Base-by-base conservation (phyloP, 768 basidiomycete genomes). In the Amanita pallidorosea region DNA sequence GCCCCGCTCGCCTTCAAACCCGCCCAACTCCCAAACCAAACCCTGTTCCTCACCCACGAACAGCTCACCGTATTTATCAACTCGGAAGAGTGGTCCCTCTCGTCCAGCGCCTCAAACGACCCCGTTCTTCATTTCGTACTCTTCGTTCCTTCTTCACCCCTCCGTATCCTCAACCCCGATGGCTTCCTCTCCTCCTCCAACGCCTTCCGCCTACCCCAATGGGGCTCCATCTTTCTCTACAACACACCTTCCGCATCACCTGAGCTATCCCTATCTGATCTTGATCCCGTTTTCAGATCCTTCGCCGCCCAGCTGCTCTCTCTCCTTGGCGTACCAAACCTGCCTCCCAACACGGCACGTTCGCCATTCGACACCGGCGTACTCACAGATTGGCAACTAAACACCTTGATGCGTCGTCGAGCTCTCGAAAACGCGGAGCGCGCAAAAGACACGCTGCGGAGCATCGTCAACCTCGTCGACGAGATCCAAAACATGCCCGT, bases 401-500 rank as follows among this genome's bases (percentile, higher is more conserved):
- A 94, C 54, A 74, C 86, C 7, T 72, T 97, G 5, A 66, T 87
- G 11, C 81, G 91, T 2, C 70, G 69, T 38, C 79, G 93, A 22
- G 71, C 82, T 1, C 58, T 76, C 2, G 85, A 93, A 64, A 94
- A 89, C 54, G 70, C 77, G 0, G 63, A 71, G 53, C 77, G 74
- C 45, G 80, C 80, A 22, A 74, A 79, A 51, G 87, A 91, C 51
- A 90, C 90, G 0, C 71, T 98, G 3, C 62, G 67, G 36, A 93
- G 90, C 56, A 96, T 94, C 57, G 73, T 87, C 38, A 83, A 85
- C 54, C 73, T 98, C 4, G 88, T 95, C 6, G 71, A 80, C 47
- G 84, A 88, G 62, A 93, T 95, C 44, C 77, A 83, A 55, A 86
- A 90, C 61, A 97, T 99, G 94, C 91, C 90, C 7, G 85, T 99